Evolutionary conservation across 768 basidiomycete genomes (phyloP), one percentile per base, ranked within the genome.

Genomic region (Albatrellus ellisii): DNA sequence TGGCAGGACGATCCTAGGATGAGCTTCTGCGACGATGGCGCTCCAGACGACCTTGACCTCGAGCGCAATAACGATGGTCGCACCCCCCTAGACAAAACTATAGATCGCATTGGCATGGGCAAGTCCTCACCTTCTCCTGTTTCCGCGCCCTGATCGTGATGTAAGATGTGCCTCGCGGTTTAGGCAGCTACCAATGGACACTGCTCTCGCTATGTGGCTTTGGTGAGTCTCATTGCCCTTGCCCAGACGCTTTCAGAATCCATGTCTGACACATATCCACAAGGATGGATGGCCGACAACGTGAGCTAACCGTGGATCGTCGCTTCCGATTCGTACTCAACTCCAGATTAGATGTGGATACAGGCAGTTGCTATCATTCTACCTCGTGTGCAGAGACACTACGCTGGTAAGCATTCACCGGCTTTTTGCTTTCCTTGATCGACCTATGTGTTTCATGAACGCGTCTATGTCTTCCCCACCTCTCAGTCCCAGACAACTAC

Each of bases 371-470:
- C 94, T 20, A 88, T 98, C 26, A 85, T 94, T 35, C 69, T 99
- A n/a, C 94, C 94, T n/a, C 70, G 94, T 36, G 82, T 99, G 18
- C 94, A 97, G 56, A 77, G 77, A 36, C 89, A 97, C 56, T 99
- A 79, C 59, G 62, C 68, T 52, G 75, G 91, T 73, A 52, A 49
- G 68, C 60, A 12, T 34, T 42, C n/a, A 18, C 29, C 46, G 42
- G 39, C 3, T 10, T 10, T 26, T 42, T 18, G 43, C 20, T 20
- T 24, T 17, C 24, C n/a, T 26, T n/a, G 21, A 27, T 41, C 17
- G 27, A 10, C 44, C 44, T 44, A 25, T 40, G 47, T 9, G 5
- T 14, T 42, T 50, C 49, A 42, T 51, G 52, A 51, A 32, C 46
- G 39, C 39, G 35, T 27, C 28, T 44, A 14, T 36, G 24, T 9